Evolutionary conservation across 345 rosid genomes (phyloP), one percentile per base, ranked within the genome.

Genomic region (Linum trigynum): DNA sequence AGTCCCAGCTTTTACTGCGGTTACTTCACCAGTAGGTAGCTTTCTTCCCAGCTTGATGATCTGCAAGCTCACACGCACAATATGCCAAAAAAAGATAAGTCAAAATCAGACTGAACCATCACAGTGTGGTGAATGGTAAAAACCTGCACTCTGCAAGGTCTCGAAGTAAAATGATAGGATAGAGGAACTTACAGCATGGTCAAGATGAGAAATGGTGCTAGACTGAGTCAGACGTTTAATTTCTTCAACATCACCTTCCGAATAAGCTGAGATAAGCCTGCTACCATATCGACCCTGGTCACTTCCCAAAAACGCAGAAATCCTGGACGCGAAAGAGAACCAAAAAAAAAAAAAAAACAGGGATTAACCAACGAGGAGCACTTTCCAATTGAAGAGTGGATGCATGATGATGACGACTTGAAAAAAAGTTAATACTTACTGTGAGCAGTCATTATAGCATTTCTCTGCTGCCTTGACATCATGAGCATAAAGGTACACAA

Each of bases 361-460:
- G 10, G 17, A 38, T 38, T 36, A 23, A 37, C 55, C 9, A 68
- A 9, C 1, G 55, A 9, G 3, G 17, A 48, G 15, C 17, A 50
- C 40, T 61, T 48, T 9, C 38, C 9, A 15, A 56, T 7, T 35
- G 2, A n/a, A 14, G 0, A 15, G 38, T 17, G 32, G 32, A 50
- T 39, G 57, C 1, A 5, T n/a, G 59, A 15, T 59, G 38, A 7
- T 53, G 10, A 62, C 7, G 63, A 55, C 45, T 62, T 10, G 37
- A 58, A 58, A 39, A 42, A 69, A 61, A 65, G 7, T 38, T 61
- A n/a, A 0, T 45, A 81, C 99, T 88, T 76, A 94, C 99, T 94
- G 97, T 45, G 88, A 84, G 72, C 99, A 94, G 68, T 94, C 97
- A 69, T 88, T 90, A 78, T 85, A 90, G 88, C 96, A 94, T 77